Evolutionary conservation across 2,329 filamentous ascomycete genomes (phyloP).

Genomic region (Aspergillus sp.): DNA sequence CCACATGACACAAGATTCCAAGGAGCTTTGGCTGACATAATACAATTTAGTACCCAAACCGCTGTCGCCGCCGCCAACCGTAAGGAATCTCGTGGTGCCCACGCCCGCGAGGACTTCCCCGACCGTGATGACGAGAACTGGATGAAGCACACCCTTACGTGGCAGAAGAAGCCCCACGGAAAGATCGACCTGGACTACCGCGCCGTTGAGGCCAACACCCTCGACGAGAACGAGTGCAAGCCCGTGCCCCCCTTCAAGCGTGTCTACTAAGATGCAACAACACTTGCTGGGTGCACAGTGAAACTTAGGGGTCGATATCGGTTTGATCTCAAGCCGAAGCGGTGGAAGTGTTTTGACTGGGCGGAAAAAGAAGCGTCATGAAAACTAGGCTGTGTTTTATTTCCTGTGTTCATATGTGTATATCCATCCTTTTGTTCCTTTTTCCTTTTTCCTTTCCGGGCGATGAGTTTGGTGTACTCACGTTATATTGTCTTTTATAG

Average conservation of each 20-base stretch:
- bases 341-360: constrained; percentile 10
- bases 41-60: constrained; percentile 70
- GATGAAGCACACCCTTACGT: constrained; percentile 99
- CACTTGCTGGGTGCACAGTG: not conserved
- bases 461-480: constrained; percentile 38
- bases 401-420: constrained; percentile 39
- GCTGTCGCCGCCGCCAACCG: constrained; percentile 86
- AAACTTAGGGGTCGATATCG: not conserved
- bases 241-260: constrained; percentile 92
- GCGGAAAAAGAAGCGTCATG: constrained; percentile 32
- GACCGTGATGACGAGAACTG: constrained; percentile 93
- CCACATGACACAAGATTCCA: not conserved
- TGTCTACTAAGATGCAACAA: constrained; percentile 44
- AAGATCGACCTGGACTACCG: constrained; percentile 85
- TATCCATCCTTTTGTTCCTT: constrained; percentile 31
- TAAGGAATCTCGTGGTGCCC: constrained; percentile 95
- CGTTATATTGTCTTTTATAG: constrained; percentile 27
- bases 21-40: constrained; percentile 15
- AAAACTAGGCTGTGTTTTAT: constrained; percentile 28
- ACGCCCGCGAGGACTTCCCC: constrained; percentile 94
- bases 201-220: constrained; percentile 74
- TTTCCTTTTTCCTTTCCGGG: constrained; percentile 30
- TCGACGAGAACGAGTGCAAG: constrained; percentile 97
- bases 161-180: constrained; percentile 89
- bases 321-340: not conserved